Base-by-base conservation (phyloP, 768 basidiomycete genomes). In the Auricularia heimuer region DNA sequence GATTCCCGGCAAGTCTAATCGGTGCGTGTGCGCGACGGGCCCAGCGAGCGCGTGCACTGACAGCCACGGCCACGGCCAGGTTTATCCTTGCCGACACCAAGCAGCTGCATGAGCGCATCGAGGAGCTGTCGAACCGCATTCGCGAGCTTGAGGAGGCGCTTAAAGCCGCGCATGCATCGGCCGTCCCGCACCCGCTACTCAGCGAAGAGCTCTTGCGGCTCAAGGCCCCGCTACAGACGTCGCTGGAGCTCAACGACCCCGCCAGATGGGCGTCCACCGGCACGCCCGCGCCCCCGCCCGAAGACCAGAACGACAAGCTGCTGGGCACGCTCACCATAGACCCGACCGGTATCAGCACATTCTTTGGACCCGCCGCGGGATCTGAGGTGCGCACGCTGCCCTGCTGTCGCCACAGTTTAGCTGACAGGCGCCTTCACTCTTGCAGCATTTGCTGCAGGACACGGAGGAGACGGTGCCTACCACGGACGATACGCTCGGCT, bases 91-190 rank as follows among this genome's bases (percentile, higher is more conserved):
- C 89, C 29, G 85, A 85, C 68, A 89, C 87, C 0, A 84, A 85
- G 68, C 86, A 90, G 65, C 78, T 90, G 7, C 87, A 90, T 72
- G 82, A 83, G 62, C 81, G 82, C 67, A 84, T 89, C 4, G 87
- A 85, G 45, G 70, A 73, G 0, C 77, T 88, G 56, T 75, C 78
- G 54, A 71, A 75, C 4, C 83, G 86, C n/a, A 83, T 85, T 64
- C 82, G 81, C 36, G 85, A 90, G 62, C 81, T 92, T 24, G 90
- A 92, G 70, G 90, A 92, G 69, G 84, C 77, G 8, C 75, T 92
- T 34, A 81, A 87, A 34, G 70, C 76, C 1, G 81, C 86, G 0
- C 88, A 92, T 68, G 73, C 79, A 18, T 83, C 89, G 1, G 65
- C 75, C 14, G 87, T 89, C 6, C 76, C 73, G 8, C 90, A 92